A percentile compares a stretch with the other conserved stretches of the same genome.
Evolutionary conservation across 257 asterid species (phyloP).

Genomic region (Avicennia marina): DNA sequence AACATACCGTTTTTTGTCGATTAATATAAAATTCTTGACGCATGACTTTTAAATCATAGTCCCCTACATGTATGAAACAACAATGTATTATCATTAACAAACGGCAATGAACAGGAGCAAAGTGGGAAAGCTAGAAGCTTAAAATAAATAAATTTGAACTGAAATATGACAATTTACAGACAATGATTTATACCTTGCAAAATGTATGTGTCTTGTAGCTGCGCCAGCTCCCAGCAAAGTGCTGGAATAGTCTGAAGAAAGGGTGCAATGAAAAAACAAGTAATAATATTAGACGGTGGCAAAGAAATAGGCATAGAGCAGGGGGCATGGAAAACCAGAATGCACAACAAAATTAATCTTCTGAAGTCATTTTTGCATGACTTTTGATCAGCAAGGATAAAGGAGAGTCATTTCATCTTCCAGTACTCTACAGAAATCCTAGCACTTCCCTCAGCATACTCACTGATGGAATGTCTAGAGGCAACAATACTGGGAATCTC

Average conservation of each 20-base stretch:
- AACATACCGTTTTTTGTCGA: constrained; percentile 82
- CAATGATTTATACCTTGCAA: constrained; percentile 69
- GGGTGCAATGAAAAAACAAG: constrained; percentile 24
- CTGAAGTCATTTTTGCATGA: not conserved
- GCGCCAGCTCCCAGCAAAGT: constrained; percentile 98
- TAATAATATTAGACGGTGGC: constrained; percentile 9
- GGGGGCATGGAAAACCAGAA: not conserved
- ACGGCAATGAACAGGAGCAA: constrained; percentile 7
- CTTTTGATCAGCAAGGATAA: not conserved
- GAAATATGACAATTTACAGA: constrained; percentile 14
- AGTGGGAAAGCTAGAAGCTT: not conserved
- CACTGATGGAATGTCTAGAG: not conserved
- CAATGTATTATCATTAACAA: constrained; percentile 12
- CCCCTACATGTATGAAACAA: constrained; percentile 47
- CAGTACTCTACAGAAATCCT: not conserved
- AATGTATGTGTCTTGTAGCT: constrained; percentile 94
- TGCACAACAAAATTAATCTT: not conserved
- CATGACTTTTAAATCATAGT: constrained; percentile 97
- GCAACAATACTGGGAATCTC: not conserved
- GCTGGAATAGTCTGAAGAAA: constrained; percentile 80
- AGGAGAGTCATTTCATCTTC: constrained; percentile 1
- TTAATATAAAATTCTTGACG: constrained; percentile 93
- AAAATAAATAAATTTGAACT: constrained; percentile 3
- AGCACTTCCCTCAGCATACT: not conserved
- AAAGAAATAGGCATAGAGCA: constrained; percentile 4